These are phyloP conservation scores for Saccharomycopsis crataegensis DNA, from an alignment of 1,139 yeast species.

Conservation along the genomic window DNA sequence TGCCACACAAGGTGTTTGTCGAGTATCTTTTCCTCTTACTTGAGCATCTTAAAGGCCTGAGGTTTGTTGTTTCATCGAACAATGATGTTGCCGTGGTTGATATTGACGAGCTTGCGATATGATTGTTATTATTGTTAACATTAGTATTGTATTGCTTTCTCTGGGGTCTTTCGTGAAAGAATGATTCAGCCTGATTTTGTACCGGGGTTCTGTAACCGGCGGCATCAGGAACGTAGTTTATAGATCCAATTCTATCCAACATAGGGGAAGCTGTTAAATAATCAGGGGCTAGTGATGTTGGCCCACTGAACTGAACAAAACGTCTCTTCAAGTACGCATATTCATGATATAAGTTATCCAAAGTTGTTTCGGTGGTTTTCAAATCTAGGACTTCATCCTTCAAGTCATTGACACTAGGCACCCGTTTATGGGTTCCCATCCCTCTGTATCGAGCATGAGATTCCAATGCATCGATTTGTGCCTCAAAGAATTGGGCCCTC, in stretches of 20 bases:
- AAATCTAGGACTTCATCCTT: slow-evolving; percentile 30
- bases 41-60: slow-evolving; percentile 18
- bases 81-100: slow-evolving; percentile 16
- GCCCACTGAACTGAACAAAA: slow-evolving; percentile 9
- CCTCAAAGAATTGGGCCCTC: slow-evolving; percentile 34
- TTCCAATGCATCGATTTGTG: slow-evolving; percentile 32
- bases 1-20: slow-evolving; percentile 4
- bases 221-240: not conserved
- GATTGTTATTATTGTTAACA: not conserved
- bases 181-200: not conserved
- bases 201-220: not conserved
- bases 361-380: slow-evolving; percentile 39
- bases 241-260: no score
- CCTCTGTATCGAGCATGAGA: slow-evolving; percentile 23
- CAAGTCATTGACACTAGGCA: slow-evolving; percentile 23
- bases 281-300: not conserved
- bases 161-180: not conserved
- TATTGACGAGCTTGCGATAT: slow-evolving; percentile 2
- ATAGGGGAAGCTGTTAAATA: not conserved
- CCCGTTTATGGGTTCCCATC: slow-evolving; percentile 17
- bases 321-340: slow-evolving; percentile 33
- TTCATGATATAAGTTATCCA: slow-evolving; percentile 43
- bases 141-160: not conserved
- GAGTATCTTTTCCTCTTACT: slow-evolving; percentile 11
- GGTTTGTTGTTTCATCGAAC: slow-evolving; percentile 16